Conservation (phyloP, 225 moss, liverwort and hornwort genomes). For the Bryoerythrophyllum caledonicum region DNA sequence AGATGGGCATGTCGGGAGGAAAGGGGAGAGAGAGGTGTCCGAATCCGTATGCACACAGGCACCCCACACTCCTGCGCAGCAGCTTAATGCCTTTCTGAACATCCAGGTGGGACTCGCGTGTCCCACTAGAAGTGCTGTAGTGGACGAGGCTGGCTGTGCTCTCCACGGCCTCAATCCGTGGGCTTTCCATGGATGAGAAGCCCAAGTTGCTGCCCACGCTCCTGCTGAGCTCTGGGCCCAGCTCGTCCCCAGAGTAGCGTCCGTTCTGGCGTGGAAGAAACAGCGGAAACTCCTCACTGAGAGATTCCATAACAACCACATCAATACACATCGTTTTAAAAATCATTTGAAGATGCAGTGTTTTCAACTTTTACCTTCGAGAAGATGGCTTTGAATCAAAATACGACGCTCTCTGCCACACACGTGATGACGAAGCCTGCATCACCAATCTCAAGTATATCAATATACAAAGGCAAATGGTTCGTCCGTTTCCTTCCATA, state of each 20-base stretch:
- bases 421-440: slow-evolving; percentile 95
- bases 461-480: background rate
- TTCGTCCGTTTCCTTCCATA: background rate
- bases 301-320: background rate
- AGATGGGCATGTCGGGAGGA: slow-evolving; percentile 76
- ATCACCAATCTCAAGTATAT: slow-evolving; percentile 4
- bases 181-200: slow-evolving; percentile 81
- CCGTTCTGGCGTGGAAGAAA: slow-evolving; percentile 77
- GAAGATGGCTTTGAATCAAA: slow-evolving; percentile 85
- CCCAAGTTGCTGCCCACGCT: slow-evolving; percentile 70
- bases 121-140: slow-evolving; percentile 45
- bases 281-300: slow-evolving; percentile 92
- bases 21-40: slow-evolving; percentile 67
- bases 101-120: slow-evolving; percentile 67
- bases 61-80: slow-evolving; percentile 82
- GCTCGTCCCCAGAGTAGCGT: slow-evolving; percentile 51
- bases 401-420: slow-evolving; percentile 97
- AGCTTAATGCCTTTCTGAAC: slow-evolving; percentile 83
- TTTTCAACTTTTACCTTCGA: slow-evolving; percentile 63
- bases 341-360: background rate
- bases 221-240: slow-evolving; percentile 44
- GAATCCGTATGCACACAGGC: slow-evolving; percentile 77
- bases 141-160: slow-evolving; percentile 64
- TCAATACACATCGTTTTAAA: background rate
- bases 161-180: slow-evolving; percentile 57